phyloP scores from a whole-genome alignment of 2,329 filamentous ascomycete species.

The Juglanconis sp. region DNA sequence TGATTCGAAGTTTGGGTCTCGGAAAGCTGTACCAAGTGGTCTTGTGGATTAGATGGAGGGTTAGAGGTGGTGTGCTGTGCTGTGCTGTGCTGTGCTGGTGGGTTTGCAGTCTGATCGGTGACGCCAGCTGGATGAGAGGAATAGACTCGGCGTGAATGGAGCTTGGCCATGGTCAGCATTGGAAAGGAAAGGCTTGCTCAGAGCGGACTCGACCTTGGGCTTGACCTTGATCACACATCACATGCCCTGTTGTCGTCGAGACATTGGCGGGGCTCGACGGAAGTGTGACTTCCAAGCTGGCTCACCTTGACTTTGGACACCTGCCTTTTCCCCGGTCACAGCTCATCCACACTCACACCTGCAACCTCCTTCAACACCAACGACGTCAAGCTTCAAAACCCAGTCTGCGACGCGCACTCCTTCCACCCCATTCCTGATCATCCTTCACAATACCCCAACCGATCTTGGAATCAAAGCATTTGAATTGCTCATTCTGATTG shows the following conservation, averaged over 20 bases:
- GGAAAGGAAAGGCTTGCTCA: background rate
- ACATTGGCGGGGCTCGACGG: background rate
- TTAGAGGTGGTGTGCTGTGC: background rate
- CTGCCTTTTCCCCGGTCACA: background rate
- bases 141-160: background rate
- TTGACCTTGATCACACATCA: background rate
- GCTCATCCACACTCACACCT: background rate
- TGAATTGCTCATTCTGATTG: background rate
- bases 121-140: background rate
- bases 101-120: background rate
- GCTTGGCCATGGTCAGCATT: background rate
- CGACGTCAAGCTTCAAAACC: background rate
- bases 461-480: background rate
- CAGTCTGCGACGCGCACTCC: too few species aligned
- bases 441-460: background rate
- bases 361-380: background rate
- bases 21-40: background rate
- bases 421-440: background rate
- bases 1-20: background rate
- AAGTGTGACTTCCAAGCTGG: background rate
- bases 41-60: background rate
- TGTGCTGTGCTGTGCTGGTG: background rate
- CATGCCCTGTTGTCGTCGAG: background rate
- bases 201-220: background rate
- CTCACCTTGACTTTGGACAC: background rate